A percentile compares a stretch with the other conserved stretches of the same genome.
Conservation (phyloP, 2,329 filamentous ascomycete genomes). For the Ophiocordyceps robertsii region DNA sequence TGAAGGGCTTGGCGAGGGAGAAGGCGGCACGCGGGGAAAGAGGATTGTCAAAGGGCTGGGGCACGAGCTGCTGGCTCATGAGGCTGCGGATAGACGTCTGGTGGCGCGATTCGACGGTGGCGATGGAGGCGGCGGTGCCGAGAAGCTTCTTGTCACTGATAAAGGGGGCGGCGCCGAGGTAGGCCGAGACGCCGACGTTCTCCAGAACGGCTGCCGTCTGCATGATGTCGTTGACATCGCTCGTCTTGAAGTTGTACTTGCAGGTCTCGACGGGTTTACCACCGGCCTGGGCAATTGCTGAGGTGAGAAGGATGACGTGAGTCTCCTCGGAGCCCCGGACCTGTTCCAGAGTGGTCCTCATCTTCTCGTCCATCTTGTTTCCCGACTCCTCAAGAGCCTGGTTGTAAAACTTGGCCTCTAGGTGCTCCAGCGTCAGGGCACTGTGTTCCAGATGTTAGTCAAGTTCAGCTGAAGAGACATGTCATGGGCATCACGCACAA, state of each 20-base stretch:
- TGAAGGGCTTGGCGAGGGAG: constrained; percentile 61
- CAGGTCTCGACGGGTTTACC: constrained; percentile 54
- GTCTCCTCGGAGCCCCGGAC: constrained; percentile 49
- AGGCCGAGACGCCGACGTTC: constrained; percentile 60
- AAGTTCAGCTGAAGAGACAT: neutral
- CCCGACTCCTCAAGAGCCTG: constrained; percentile 57
- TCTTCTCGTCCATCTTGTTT: constrained; percentile 21
- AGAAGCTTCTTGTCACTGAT: constrained; percentile 47
- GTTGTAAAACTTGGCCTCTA: constrained; percentile 61
- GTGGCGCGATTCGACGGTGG: constrained; percentile 61
- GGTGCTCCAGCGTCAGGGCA: constrained; percentile 60
- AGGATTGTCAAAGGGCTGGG: constrained; percentile 57
- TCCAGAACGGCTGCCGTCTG: constrained; percentile 57
- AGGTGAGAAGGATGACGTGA: constrained; percentile 28
- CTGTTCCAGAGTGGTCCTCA: constrained; percentile 37
- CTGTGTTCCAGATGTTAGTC: constrained; percentile 3
- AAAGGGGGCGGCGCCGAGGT: constrained; percentile 57
- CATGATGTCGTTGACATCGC: constrained; percentile 53
- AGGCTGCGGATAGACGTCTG: constrained; percentile 58
- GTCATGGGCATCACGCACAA: constrained; percentile 31
- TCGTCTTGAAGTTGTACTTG: constrained; percentile 57
- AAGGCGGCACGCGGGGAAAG: constrained; percentile 58
- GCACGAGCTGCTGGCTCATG: constrained; percentile 42
- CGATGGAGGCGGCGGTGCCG: constrained; percentile 53
- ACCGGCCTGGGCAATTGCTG: constrained; percentile 47